Percentiles rank a stretch among this genome's conserved stretches.
phyloP scores from a whole-genome alignment of 1,139 yeast genomes.

The Protomyces arabidopsidicola region DNA sequence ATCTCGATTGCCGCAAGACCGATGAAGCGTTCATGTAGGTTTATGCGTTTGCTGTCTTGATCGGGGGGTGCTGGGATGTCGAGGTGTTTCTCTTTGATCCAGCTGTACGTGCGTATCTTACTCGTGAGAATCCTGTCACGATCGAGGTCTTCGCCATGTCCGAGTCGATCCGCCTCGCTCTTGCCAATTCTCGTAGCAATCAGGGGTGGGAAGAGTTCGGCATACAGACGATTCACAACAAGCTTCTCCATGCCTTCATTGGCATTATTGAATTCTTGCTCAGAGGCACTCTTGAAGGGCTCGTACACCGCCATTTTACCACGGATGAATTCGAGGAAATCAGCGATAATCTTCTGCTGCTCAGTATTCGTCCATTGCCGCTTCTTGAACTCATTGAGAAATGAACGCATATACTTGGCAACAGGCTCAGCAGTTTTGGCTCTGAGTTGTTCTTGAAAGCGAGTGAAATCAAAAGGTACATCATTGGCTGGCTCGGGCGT shows the following conservation, averaged over 20 bases:
- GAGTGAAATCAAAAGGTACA: conserved; percentile 70
- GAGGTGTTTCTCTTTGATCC: conserved; percentile 74
- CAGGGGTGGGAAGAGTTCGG: conserved; percentile 75
- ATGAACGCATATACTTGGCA: conserved; percentile 65
- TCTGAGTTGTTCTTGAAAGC: conserved; percentile 66
- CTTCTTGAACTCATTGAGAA: conserved; percentile 67
- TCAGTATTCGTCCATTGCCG: conserved; percentile 72
- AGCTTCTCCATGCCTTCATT: conserved; percentile 90
- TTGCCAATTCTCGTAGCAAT: conserved; percentile 44
- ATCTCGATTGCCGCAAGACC: conserved; percentile 62
- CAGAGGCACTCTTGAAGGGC: conserved; percentile 69
- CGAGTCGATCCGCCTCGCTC: conserved; percentile 35
- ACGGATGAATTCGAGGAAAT: conserved; percentile 67
- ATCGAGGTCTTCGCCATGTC: conserved; percentile 57
- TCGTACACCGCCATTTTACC: conserved; percentile 56
- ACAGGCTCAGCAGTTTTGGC: conserved; percentile 81
- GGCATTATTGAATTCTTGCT: conserved; percentile 62
- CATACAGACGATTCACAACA: conserved; percentile 79
- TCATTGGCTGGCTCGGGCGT: conserved; percentile 34
- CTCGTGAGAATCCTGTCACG: conserved; percentile 55
- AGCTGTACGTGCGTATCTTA: conserved; percentile 62
- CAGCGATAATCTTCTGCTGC: conserved; percentile 67
- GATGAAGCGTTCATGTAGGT: conserved; percentile 50
- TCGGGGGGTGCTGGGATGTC: conserved; percentile 47
- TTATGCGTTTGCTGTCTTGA: background rate